Conservation (phyloP, 371 early-diverging fungal genomes). For the Syncephalastrum monosporum region DNA sequence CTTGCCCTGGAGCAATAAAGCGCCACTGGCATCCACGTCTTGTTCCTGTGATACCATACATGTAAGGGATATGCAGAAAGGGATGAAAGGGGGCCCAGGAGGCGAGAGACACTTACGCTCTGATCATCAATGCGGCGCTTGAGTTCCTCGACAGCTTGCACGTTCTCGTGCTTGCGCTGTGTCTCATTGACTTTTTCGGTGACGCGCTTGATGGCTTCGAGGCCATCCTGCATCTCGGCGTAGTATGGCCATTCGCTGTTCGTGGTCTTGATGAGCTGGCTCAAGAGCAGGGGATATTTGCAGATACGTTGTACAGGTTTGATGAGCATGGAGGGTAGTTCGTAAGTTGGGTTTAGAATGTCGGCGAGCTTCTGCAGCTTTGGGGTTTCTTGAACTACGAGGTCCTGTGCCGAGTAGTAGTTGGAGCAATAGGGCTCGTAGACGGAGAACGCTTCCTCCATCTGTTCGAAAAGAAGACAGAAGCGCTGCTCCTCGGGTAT, state of each 20-base stretch:
- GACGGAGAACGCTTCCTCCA: conserved; percentile 84
- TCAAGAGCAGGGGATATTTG: conserved; percentile 91
- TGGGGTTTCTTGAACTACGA: conserved; percentile 46
- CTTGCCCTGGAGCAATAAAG: conserved; percentile 79
- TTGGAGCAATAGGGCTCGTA: conserved; percentile 96
- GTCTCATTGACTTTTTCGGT: conserved; percentile 91
- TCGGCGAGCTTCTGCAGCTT: conserved; percentile 57
- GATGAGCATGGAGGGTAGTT: conserved; percentile 89
- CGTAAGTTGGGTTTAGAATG: conserved; percentile 81
- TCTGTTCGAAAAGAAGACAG: conserved; percentile 77
- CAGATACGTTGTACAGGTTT: conserved; percentile 97
- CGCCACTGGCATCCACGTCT: conserved; percentile 67
- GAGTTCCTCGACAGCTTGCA: conserved; percentile 70
- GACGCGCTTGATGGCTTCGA: conserved; percentile 79
- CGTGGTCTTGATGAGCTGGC: conserved; percentile 80
- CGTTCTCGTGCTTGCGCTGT: conserved; percentile 85
- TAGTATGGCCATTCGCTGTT: conserved; percentile 67
- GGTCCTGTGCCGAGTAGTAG: conserved; percentile 73
- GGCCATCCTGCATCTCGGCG: conserved; percentile 77
- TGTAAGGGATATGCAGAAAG: too few species aligned
- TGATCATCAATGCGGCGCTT: conserved; percentile 65
- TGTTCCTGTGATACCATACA: conserved; percentile 7
- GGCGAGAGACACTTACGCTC: conserved; percentile 16
- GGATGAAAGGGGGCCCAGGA: not conserved
- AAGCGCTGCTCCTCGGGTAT: conserved; percentile 81